Conservation (phyloP, 805 yeast genomes). For the Candida silvatica region DNA sequence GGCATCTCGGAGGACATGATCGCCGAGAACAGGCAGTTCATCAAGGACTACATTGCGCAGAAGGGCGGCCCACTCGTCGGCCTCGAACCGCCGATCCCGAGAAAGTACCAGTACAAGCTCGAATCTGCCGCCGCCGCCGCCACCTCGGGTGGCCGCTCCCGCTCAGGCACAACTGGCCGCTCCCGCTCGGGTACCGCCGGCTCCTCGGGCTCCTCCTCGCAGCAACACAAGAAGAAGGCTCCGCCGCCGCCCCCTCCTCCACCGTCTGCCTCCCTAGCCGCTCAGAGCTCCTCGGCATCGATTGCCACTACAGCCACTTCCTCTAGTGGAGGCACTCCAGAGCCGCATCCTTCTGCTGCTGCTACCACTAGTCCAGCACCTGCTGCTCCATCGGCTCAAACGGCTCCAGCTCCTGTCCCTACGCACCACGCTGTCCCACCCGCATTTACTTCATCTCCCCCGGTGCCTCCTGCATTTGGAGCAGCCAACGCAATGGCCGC, state of each 20-base stretch:
- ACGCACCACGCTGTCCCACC: constrained; percentile 1
- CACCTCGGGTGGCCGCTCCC: constrained; percentile 7
- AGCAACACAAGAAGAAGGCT: constrained; percentile 21
- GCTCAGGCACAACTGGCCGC: constrained; percentile 11
- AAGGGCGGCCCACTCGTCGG: constrained; percentile 79
- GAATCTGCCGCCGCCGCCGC: constrained; percentile 17
- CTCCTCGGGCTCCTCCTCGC: constrained; percentile 5
- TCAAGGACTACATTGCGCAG: constrained; percentile 65
- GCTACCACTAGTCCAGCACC: constrained; percentile 11
- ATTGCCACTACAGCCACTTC: not conserved
- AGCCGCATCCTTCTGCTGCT: constrained; percentile 8
- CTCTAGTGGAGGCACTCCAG: constrained; percentile 14
- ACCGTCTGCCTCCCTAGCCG: constrained; percentile 13
- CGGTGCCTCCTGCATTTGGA: constrained; percentile 8
- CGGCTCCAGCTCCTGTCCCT: constrained; percentile 12
- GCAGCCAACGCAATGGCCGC: constrained; percentile 5
- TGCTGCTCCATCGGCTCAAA: constrained; percentile 10
- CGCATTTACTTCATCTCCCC: not conserved
- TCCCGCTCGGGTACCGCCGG: constrained; percentile 8
- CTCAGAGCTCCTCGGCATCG: constrained; percentile 5
- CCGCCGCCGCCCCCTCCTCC: constrained; percentile 33
- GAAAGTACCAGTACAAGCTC: constrained; percentile 34
- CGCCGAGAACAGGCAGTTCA: constrained; percentile 76
- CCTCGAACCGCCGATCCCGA: constrained; percentile 75
- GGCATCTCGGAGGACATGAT: constrained; percentile 87